Base-by-base conservation (phyloP, 371 early-diverging fungal species). In the Lichtheimia corymbifera region DNA sequence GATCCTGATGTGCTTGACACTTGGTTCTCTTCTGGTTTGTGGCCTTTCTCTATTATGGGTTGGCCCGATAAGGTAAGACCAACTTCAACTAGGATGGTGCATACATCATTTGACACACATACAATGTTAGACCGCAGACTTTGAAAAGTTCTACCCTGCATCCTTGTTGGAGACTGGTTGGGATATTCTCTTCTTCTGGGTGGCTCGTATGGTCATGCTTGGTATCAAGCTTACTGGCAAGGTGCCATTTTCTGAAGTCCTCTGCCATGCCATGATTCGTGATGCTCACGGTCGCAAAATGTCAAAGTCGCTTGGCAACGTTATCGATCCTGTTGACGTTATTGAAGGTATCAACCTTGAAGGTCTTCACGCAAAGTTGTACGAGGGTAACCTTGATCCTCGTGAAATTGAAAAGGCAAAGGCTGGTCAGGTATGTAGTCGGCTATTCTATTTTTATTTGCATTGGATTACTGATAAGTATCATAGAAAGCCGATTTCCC, bases 141-240 rank as follows among this genome's bases (percentile, higher is more conserved):
- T 95, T 57, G 71, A 86, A 51, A 84, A 80, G 51, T 98, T 92
- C 82, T 99, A 95, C 71, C 99, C 99, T 12, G 93, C 93, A 45
- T 76, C 91, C 5, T 65, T 99, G 25, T 80, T 99, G 28, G 99
- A 99, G 79, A 99, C 99, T 58, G 99, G 99, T 17, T 92, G 91
- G 89, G 99, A 99, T 80, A 99, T 99, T 80, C 73, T 99, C 59
- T 99, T 99, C 91, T 99, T 99, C 89, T 99, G 99, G 99, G 99
- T 99, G 42, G 99, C 99, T 4, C 88, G 99, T 65, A 99, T 99
- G 99, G 98, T 99, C 41, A 99, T 99, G 99, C 73, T 99, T 59
- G 94, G 97, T 67, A 88, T 95, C 61, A 93, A 97, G 72, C 79
- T 99, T 59, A 97, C 97, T 5, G 97, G 96, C 22, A 73, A 93